Base-by-base conservation (phyloP, 345 rosid species). In the Gynandropsis gynandra region DNA sequence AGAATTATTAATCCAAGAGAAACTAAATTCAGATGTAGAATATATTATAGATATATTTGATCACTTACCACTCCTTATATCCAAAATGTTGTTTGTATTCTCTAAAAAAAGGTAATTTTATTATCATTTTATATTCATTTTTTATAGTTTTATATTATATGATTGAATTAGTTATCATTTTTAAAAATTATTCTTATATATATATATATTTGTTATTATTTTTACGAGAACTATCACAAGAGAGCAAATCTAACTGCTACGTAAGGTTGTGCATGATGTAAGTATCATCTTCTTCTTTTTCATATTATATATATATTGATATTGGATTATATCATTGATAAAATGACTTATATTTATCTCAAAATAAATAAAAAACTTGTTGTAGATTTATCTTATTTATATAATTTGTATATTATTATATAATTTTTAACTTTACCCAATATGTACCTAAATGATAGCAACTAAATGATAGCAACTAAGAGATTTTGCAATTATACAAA, bases 61-160 rank as follows among this genome's bases (percentile, higher is more conserved):
- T 89, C 97, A 46, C 93, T 89, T 12, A 89, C 95, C 0, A 4
- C 95, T 71, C 95, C 97, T 40, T 89, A 95, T 72, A 74, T 82
- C 1, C 74, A 85, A 63, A 74, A 80, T 62, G 82, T 85, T 17
- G 9, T 56, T 8, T 89, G 97, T 95, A 85, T 77, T 59, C 40
- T 89, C 45, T 65, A 74, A 11, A 63, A 50, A 43, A 76, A 85
- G 83, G 97, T 84, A 13, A n/a, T n/a, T n/a, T n/a, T 47, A 21
- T 42, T 20, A n/a, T 17, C 24, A 5, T 4, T 34, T 5, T 34
- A n/a, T 34, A 34, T 34, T 34, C 7, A n/a, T 9, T n/a, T n/a
- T n/a, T n/a, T n/a, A 52, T 8, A n/a, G n/a, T n/a, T n/a, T n/a
- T n/a, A n/a, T n/a, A n/a, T n/a, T n/a, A n/a, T n/a, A 18, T 18